Conservation (phyloP, 768 basidiomycete species). For the Strobilomyces dryophilus region DNA sequence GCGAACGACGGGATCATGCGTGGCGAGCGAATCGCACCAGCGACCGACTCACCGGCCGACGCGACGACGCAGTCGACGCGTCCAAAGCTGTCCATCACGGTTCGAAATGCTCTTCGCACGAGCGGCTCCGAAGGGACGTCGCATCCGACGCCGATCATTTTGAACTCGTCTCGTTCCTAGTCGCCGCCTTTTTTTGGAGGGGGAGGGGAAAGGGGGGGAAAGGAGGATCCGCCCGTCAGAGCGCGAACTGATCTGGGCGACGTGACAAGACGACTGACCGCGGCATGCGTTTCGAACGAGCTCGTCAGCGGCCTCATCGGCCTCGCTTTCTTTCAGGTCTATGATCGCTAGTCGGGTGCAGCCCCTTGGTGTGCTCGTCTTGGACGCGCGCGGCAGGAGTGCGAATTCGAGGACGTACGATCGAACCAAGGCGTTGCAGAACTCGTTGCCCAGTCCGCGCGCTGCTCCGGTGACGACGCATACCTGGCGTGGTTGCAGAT, state of each 20-base stretch:
- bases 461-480: slow-evolving; percentile 93
- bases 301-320: slow-evolving; percentile 62
- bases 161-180: slow-evolving; percentile 50
- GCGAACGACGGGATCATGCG: slow-evolving; percentile 1
- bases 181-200: slow-evolving; percentile 40
- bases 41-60: slow-evolving; percentile 78
- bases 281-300: slow-evolving; percentile 54
- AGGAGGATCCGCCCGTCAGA: slow-evolving; percentile 27
- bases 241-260: no score
- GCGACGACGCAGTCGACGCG: slow-evolving; percentile 81
- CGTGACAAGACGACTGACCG: slow-evolving; percentile 34
- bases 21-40: slow-evolving; percentile 8
- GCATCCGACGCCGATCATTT: slow-evolving; percentile 74
- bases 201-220: no score
- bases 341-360: slow-evolving; percentile 77
- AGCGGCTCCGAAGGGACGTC: slow-evolving; percentile 82
- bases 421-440: slow-evolving; percentile 86
- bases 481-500: slow-evolving; percentile 47
- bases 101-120: slow-evolving; percentile 68
- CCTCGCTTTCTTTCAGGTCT: slow-evolving; percentile 73
- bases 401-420: slow-evolving; percentile 42
- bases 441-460: slow-evolving; percentile 84
- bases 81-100: slow-evolving; percentile 63
- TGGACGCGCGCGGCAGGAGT: not conserved
- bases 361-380: slow-evolving; percentile 52